A percentile compares a stretch with the other conserved stretches of the same genome.
Evolutionary conservation across 2,329 filamentous ascomycete species (phyloP).

Genomic region (Ambrosiella beaveri): DNA sequence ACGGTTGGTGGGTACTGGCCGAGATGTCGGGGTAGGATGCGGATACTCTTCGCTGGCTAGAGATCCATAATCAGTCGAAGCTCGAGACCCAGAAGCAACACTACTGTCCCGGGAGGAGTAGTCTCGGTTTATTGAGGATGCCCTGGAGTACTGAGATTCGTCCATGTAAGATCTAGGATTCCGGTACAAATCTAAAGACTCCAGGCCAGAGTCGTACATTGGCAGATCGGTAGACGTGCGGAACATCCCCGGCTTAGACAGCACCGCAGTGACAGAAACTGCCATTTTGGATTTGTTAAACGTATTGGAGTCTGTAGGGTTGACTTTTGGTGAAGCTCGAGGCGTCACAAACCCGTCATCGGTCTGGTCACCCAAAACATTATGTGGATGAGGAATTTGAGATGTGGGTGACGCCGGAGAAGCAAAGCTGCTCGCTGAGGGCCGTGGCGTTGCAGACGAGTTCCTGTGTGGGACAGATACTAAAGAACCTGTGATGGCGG

Average conservation of each 20-base stretch:
- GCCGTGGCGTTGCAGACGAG: slow-evolving; percentile 1
- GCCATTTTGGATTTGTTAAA: slow-evolving; percentile 3
- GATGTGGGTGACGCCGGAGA: slow-evolving; percentile 5
- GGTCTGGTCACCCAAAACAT: slow-evolving; percentile 5
- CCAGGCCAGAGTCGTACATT: slow-evolving; percentile 21
- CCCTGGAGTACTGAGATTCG: background rate
- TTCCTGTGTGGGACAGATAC: slow-evolving; percentile 2
- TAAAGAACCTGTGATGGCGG: slow-evolving; percentile 9
- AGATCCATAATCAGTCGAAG: slow-evolving; percentile 5
- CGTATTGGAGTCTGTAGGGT: slow-evolving; percentile 1
- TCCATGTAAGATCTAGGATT: slow-evolving; percentile 1
- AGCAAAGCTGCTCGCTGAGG: slow-evolving; percentile 1
- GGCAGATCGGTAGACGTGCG: slow-evolving; percentile 21
- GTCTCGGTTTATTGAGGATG: slow-evolving; percentile 4
- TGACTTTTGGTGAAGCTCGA: slow-evolving; percentile 8
- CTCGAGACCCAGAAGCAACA: slow-evolving; percentile 4
- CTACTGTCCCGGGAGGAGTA: slow-evolving; percentile 9
- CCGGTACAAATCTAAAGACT: slow-evolving; percentile 5
- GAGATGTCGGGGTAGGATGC: background rate
- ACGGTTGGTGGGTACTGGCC: background rate
- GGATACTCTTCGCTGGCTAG: background rate
- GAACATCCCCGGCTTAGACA: slow-evolving; percentile 20
- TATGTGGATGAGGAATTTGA: background rate
- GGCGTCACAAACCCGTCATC: slow-evolving; percentile 11
- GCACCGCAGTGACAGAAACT: slow-evolving; percentile 7